phyloP scores from a whole-genome alignment of 108 stramenopile species.

The Cyclotella choctawhatcheeana region DNA sequence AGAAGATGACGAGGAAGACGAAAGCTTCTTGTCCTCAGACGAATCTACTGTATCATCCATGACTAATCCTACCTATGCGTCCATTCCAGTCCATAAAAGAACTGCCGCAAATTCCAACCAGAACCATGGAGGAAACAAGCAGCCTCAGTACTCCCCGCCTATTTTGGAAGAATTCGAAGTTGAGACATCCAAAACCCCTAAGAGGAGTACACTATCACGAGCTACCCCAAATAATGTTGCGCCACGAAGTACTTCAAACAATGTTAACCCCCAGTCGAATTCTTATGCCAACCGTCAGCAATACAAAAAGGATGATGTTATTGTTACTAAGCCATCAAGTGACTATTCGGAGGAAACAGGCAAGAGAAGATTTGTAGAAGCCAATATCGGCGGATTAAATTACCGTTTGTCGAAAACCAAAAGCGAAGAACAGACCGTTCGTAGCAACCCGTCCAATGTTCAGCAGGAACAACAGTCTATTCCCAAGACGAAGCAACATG shows the following conservation, averaged over 20 bases:
- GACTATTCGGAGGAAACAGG: background rate
- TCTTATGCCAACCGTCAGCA: background rate
- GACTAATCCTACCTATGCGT: slow-evolving; percentile 73
- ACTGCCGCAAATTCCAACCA: background rate
- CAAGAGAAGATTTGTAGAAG: background rate
- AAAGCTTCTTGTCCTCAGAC: slow-evolving; percentile 43
- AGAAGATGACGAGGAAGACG: slow-evolving; percentile 23
- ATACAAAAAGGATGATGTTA: background rate
- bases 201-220: background rate
- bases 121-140: background rate
- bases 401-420: background rate
- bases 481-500: background rate
- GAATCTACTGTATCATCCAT: slow-evolving; percentile 78
- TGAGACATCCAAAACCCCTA: background rate
- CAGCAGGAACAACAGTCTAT: too few relatives aligned
- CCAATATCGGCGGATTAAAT: background rate
- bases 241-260: background rate
- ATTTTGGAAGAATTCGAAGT: background rate
- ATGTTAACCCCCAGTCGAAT: background rate
- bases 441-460: background rate
- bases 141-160: background rate
- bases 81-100: background rate
- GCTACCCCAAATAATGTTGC: too few relatives aligned
- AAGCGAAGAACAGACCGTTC: background rate
- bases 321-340: background rate